Evolutionary conservation across 257 asterid genomes (phyloP), one percentile per base, ranked within the genome.

Genomic region (Anisodus acutangulus): DNA sequence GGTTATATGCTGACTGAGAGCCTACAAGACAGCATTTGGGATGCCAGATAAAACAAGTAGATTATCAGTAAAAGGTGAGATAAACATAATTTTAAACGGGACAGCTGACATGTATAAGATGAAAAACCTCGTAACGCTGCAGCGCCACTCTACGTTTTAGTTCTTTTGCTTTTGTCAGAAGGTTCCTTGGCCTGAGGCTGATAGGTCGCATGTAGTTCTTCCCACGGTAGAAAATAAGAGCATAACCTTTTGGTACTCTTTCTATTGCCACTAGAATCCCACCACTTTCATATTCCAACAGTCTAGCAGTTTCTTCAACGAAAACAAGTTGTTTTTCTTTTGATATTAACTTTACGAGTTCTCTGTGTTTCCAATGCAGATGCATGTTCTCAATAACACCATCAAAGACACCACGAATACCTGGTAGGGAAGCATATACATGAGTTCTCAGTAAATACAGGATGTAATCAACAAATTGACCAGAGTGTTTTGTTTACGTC

Each of bases 341-440:
- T 6, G 98, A 95, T 86, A 95, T 90, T 85, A 95, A 88, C 90
- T 95, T 95, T 58, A 95, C 99, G 22, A 95, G 94, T 86, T 95
- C 99, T 89, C 99, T 93, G 84, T 94, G 97, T 87, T 95, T 95
- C 99, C 99, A 94, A 55, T 95, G 98, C 62, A 95, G 92, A 88
- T 95, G 98, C 99, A 95, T 95, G 92, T 95, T 95, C 89, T 94
- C 99, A 82, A 95, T 92, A 85, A 94, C 98, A 86, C 99, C 99
- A 87, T 95, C 99, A 89, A 95, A 94, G 82, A 95, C 93, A 11
- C 99, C 98, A 70, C 97, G 97, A 87, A 95, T 92, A 19, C 98
- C 97, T 94, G 88, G 74, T 57, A 82, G 67, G 88, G 55, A 49
- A 80, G 60, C 82, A 85, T 79, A 70, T 74, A 11, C 81, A 83